A percentile compares a stretch with the other conserved stretches of the same genome.
phyloP scores from a whole-genome alignment of 1,284 basidiomycete species.

The Ustilago esculenta region DNA sequence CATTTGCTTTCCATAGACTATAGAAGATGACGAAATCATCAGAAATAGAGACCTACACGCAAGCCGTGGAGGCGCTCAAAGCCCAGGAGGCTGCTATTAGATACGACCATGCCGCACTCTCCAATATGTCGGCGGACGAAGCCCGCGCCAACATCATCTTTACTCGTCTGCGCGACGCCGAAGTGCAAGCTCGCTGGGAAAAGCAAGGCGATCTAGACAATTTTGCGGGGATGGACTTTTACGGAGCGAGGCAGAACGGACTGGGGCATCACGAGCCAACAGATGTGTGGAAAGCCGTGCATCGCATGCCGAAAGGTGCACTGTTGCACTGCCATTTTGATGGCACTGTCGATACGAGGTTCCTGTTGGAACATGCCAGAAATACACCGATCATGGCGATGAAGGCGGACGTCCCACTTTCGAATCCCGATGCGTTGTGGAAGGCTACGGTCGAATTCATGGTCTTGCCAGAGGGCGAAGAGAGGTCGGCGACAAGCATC shows the following conservation, averaged over 20 bases:
- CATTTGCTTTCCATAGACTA: background rate
- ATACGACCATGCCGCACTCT: constrained; percentile 41
- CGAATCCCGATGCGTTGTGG: constrained; percentile 25
- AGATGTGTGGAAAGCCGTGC: constrained; percentile 28
- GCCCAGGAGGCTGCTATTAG: constrained; percentile 25
- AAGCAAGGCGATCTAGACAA: constrained; percentile 28
- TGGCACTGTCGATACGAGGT: constrained; percentile 52
- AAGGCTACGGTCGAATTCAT: constrained; percentile 38
- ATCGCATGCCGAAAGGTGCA: constrained; percentile 54
- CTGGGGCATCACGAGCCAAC: constrained; percentile 16
- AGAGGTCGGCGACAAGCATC: constrained; percentile 23
- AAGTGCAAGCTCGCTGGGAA: constrained; percentile 27
- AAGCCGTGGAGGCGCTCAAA: constrained; percentile 27
- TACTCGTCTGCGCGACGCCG: constrained; percentile 18
- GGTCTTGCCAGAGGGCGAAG: constrained; percentile 22
- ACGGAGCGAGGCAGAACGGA: constrained; percentile 29
- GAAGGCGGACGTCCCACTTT: constrained; percentile 32
- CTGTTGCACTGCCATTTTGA: constrained; percentile 59
- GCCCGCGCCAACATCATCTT: constrained; percentile 30
- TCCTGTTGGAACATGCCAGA: constrained; percentile 34
- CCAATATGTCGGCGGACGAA: constrained; percentile 18
- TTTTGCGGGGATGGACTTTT: constrained; percentile 46
- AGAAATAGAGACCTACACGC: constrained; percentile 8
- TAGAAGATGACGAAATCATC: background rate
- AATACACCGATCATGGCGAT: constrained; percentile 42